These are phyloP conservation scores for Cucumis hystrix DNA, from an alignment of 306 rosid genomes.

Conservation along the genomic window DNA sequence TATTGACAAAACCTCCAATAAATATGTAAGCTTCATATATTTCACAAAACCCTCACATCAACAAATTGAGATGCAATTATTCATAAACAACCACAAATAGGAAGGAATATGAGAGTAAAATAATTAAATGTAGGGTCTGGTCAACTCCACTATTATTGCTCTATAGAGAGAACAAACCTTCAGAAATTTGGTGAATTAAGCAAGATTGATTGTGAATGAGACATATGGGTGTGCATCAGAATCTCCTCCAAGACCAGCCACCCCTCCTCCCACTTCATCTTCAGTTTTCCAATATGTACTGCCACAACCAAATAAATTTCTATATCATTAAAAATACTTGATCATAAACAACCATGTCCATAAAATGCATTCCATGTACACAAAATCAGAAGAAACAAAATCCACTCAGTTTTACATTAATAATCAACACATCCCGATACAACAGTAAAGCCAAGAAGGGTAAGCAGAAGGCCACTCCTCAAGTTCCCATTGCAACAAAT, in stretches of 20 bases:
- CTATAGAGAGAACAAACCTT: constrained; percentile 20
- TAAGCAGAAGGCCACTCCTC: no score
- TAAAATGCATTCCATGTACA: neutral
- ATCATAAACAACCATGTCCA: neutral
- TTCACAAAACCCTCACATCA: neutral
- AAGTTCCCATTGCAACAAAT: no score
- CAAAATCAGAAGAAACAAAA: neutral
- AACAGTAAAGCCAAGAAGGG: no score
- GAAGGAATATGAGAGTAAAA: neutral
- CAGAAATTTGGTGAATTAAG: constrained; percentile 20
- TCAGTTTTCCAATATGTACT: constrained; percentile 75
- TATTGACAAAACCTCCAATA: constrained; percentile 1
- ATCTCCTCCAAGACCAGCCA: constrained; percentile 78
- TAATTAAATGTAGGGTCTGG: constrained; percentile 11
- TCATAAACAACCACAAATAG: neutral
- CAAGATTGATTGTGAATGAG: constrained; percentile 68
- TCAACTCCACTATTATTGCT: constrained; percentile 37
- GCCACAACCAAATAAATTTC: constrained; percentile 10
- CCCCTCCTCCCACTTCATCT: constrained; percentile 62
- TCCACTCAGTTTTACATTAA: no score
- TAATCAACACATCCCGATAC: no score
- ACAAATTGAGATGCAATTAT: constrained; percentile 2
- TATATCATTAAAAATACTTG: neutral
- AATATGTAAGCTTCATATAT: neutral
- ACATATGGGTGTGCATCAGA: constrained; percentile 70